phyloP scores from a whole-genome alignment of 2,329 filamentous ascomycete species.

The Colletotrichum abscissum region DNA sequence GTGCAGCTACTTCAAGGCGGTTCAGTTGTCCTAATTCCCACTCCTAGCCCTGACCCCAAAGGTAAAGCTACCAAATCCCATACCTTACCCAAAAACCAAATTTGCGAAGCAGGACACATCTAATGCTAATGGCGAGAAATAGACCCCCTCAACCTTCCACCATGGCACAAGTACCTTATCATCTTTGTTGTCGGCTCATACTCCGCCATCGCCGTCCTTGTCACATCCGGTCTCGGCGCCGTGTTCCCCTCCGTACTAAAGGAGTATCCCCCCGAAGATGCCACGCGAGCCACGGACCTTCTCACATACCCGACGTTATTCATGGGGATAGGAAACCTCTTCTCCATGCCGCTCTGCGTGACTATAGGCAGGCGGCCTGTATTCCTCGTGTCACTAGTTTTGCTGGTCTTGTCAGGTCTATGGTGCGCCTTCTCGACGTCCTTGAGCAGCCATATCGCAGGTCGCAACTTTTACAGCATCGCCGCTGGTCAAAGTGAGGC shows the following conservation, averaged over 20 bases:
- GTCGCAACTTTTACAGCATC: slow-evolving; percentile 43
- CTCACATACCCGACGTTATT: slow-evolving; percentile 46
- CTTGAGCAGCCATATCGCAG: slow-evolving; percentile 36
- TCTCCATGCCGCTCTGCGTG: slow-evolving; percentile 46
- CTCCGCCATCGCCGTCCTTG: slow-evolving; percentile 33
- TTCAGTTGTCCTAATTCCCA: slow-evolving; percentile 39
- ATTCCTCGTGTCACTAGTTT: slow-evolving; percentile 41
- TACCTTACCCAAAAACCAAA: neutral
- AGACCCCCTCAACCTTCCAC: slow-evolving; percentile 42
- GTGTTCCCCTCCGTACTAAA: slow-evolving; percentile 35
- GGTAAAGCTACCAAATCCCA: slow-evolving; percentile 13
- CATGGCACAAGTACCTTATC: slow-evolving; percentile 40
- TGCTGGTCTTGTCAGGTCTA: slow-evolving; percentile 41
- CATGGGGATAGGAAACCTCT: slow-evolving; percentile 43
- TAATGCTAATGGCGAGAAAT: neutral
- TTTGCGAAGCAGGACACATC: no score
- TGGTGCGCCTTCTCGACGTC: slow-evolving; percentile 18
- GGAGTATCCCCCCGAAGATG: slow-evolving; percentile 29
- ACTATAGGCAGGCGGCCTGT: slow-evolving; percentile 46
- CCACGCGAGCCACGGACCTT: slow-evolving; percentile 38
- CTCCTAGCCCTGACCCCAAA: slow-evolving; percentile 39
- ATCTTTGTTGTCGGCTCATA: slow-evolving; percentile 37
- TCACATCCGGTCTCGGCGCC: slow-evolving; percentile 36
- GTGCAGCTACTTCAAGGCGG: slow-evolving; percentile 15
- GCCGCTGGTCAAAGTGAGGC: slow-evolving; percentile 47